Evolutionary conservation across 805 yeast genomes (phyloP).

Genomic region (Ogataea angusta): DNA sequence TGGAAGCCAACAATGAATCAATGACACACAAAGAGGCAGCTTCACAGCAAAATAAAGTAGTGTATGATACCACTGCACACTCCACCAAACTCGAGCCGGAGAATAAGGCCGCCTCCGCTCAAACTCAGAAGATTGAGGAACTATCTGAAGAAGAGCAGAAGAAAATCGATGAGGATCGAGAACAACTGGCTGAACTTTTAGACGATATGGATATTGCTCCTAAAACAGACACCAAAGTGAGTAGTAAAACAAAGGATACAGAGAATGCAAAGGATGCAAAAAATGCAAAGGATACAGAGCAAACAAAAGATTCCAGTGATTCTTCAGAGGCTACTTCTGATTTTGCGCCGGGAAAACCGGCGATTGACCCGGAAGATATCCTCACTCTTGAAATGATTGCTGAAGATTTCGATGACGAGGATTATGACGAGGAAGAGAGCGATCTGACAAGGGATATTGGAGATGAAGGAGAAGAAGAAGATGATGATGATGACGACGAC

Average conservation of each 20-base stretch:
- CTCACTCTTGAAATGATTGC: conserved; percentile 51
- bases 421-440: conserved; percentile 12
- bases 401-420: conserved; percentile 21
- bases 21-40: background rate
- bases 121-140: conserved; percentile 1
- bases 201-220: conserved; percentile 34
- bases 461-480: conserved; percentile 19
- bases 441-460: background rate
- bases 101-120: background rate
- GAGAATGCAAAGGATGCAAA: background rate
- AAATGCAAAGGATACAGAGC: background rate
- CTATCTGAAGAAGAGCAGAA: conserved; percentile 5
- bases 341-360: conserved; percentile 11
- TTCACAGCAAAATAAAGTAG: background rate
- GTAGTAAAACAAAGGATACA: background rate
- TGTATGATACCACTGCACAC: background rate
- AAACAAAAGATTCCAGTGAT: no score
- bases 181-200: conserved; percentile 32
- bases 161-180: conserved; percentile 21
- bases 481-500: conserved; percentile 22
- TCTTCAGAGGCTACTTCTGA: background rate
- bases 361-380: conserved; percentile 44
- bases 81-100: background rate
- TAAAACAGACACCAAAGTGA: no score
- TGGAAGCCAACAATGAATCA: no score